These are phyloP conservation scores for Murraya koenigii DNA, from an alignment of 345 rosid genomes.

Conservation along the genomic window DNA sequence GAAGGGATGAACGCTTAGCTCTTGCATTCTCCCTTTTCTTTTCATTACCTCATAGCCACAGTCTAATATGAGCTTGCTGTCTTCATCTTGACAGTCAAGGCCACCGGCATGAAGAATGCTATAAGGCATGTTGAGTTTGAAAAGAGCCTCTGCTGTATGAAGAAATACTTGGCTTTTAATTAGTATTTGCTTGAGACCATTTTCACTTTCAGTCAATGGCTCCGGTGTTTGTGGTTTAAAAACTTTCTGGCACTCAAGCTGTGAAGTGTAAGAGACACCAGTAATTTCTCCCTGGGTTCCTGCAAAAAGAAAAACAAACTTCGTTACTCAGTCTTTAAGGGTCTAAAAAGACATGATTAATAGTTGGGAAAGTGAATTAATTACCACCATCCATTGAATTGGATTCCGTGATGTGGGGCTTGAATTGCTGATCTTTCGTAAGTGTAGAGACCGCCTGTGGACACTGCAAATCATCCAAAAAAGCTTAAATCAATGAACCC, in stretches of 20 bases:
- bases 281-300: slow-evolving; percentile 30
- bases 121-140: slow-evolving; percentile 65
- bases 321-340: background rate
- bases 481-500: slow-evolving; percentile 14
- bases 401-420: slow-evolving; percentile 14
- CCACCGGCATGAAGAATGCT: slow-evolving; percentile 25
- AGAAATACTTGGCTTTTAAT: slow-evolving; percentile 61
- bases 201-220: slow-evolving; percentile 57
- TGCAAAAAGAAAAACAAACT: slow-evolving; percentile 27
- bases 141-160: slow-evolving; percentile 73
- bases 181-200: slow-evolving; percentile 58
- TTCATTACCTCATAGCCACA: slow-evolving; percentile 82
- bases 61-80: slow-evolving; percentile 59
- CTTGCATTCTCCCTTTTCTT: slow-evolving; percentile 72
- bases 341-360: background rate
- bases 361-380: background rate
- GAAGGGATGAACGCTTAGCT: slow-evolving; percentile 66
- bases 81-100: slow-evolving; percentile 34
- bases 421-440: slow-evolving; percentile 30
- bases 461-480: slow-evolving; percentile 30
- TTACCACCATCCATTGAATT: slow-evolving; percentile 17
- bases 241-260: slow-evolving; percentile 18
- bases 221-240: slow-evolving; percentile 26
- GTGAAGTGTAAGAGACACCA: slow-evolving; percentile 9
- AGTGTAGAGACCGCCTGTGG: slow-evolving; percentile 20